These are phyloP conservation scores for Bruguiera hainesii DNA, from an alignment of 441 rosid species.

Conservation along the genomic window DNA sequence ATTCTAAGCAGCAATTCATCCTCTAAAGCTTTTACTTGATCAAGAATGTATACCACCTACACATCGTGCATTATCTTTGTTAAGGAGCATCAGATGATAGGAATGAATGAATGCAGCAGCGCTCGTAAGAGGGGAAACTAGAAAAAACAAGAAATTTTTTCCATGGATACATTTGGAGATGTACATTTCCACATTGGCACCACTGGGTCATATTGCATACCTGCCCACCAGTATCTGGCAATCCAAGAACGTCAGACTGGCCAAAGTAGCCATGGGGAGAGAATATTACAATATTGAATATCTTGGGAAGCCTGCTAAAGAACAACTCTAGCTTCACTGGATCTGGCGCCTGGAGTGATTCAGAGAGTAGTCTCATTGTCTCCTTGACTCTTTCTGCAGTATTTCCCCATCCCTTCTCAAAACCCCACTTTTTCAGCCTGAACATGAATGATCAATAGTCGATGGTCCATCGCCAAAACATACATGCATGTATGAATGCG, in stretches of 20 bases:
- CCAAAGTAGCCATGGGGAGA: conserved; percentile 95
- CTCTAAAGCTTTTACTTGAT: conserved; percentile 93
- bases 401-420: conserved; percentile 92
- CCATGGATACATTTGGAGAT: too few relatives aligned
- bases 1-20: conserved; percentile 72
- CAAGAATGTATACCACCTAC: conserved; percentile 92
- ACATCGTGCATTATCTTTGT: background rate
- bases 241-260: conserved; percentile 81
- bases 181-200: too few relatives aligned
- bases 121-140: too few relatives aligned
- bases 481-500: too few relatives aligned
- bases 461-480: too few relatives aligned
- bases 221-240: conserved; percentile 98
- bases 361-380: conserved; percentile 65
- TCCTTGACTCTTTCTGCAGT: conserved; percentile 62
- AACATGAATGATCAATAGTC: background rate
- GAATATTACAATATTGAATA: conserved; percentile 81
- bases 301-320: conserved; percentile 67
- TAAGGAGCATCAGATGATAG: background rate
- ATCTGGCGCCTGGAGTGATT: conserved; percentile 73
- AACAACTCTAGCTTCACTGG: conserved; percentile 52
- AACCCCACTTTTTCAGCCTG: conserved; percentile 74
- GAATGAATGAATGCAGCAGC: too few relatives aligned
- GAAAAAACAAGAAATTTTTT: too few relatives aligned
- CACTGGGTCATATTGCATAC: conserved; percentile 22